Evolutionary conservation across 2,329 filamentous ascomycete genomes (phyloP).

Genomic region (Epichloe coenophiala): DNA sequence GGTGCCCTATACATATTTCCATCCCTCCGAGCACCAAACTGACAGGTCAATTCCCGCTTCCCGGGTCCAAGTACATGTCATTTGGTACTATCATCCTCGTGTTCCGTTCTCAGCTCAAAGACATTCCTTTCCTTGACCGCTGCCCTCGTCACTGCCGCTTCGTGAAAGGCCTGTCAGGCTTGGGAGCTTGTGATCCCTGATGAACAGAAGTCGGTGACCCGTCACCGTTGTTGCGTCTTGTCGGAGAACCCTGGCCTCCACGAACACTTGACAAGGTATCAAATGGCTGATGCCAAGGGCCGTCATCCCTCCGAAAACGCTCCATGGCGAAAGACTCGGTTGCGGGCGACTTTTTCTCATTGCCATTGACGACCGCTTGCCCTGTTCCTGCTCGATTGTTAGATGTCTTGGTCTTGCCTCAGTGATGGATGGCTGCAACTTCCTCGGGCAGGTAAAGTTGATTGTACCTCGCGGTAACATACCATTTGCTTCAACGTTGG

Average conservation of each 20-base stretch:
- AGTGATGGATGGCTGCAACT: background rate
- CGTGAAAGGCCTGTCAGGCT: background rate
- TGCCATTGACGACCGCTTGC: background rate
- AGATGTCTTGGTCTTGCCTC: background rate
- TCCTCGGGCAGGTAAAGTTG: background rate
- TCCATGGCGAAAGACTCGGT: slow-evolving; percentile 1
- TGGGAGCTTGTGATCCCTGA: background rate
- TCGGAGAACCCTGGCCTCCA: background rate
- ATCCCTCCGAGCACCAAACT: background rate
- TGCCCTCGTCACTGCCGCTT: too few species aligned
- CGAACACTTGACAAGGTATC: background rate
- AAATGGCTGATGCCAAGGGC: slow-evolving; percentile 2
- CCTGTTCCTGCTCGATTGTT: background rate
- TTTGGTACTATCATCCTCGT: background rate
- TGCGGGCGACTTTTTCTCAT: background rate
- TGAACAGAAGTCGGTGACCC: background rate
- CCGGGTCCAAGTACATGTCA: background rate
- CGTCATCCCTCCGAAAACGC: slow-evolving; percentile 2
- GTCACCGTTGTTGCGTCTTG: background rate
- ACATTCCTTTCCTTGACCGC: too few species aligned
- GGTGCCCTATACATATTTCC: background rate
- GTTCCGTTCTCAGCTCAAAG: too few species aligned
- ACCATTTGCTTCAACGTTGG: background rate
- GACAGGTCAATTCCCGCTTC: background rate
- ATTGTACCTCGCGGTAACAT: background rate